A percentile compares a stretch with the other conserved stretches of the same genome.
Conservation (phyloP, 192 early-diverging fungal genomes). For the Globomyces pollinis-pini region DNA sequence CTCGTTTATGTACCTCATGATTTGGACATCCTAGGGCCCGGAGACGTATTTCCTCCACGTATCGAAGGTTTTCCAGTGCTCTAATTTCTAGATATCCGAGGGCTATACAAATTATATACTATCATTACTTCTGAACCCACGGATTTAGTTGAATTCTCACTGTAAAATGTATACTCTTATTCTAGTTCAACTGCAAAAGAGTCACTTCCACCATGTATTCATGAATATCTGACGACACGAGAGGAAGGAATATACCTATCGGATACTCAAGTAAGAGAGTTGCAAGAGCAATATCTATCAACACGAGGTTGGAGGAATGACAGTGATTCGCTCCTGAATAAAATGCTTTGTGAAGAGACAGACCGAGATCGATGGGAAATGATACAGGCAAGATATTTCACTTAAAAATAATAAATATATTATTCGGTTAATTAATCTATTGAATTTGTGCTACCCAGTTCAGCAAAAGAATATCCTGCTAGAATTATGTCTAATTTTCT, state of each 20-base stretch:
- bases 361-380: neutral
- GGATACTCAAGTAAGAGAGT: conserved; percentile 4
- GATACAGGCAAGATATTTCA: neutral
- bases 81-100: conserved; percentile 1
- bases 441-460: too few relatives aligned
- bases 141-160: neutral
- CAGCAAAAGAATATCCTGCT: too few relatives aligned
- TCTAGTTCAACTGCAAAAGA: neutral
- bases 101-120: conserved; percentile 5
- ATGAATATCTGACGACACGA: neutral
- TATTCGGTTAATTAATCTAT: too few relatives aligned
- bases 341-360: conserved; percentile 2
- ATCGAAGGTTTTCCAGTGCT: neutral
- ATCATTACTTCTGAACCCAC: conserved; percentile 1
- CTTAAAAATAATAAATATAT: neutral
- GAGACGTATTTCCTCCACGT: conserved; percentile 4
- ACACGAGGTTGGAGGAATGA: conserved; percentile 3
- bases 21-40: neutral
- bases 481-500: too few relatives aligned
- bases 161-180: neutral
- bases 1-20: neutral
- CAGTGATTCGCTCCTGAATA: neutral
- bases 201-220: neutral
- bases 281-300: conserved; percentile 8
- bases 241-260: neutral